Evolutionary conservation across 352 stramenopile species (phyloP), one percentile per base, ranked within the genome.

Genomic region (Globisporangium nodosum): DNA sequence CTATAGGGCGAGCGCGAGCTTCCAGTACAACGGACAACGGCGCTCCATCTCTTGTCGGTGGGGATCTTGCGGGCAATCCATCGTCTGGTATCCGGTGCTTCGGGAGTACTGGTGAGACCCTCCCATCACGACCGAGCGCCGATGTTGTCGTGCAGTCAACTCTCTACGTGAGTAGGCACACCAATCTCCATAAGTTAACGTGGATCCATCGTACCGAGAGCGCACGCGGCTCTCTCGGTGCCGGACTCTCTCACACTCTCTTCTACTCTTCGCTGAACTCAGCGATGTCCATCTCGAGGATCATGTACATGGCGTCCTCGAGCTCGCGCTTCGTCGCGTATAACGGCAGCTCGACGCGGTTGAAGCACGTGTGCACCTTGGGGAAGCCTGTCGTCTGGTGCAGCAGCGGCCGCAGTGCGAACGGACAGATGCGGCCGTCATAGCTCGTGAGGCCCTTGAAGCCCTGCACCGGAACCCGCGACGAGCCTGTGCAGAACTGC

Each of bases 261-360:
- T 40, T 24, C 8, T 40, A 94, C 63, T 92, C 79, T 24, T 91
- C 81, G 47, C 71, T 90, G 65, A 99, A 99, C 60, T 97, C 96
- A 21, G 92, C 98, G 56, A 92, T 79, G 60, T 98, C 94, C 93
- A 99, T 98, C 43, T 96, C 90, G 20, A 99, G 90, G 18, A 97
- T 90, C 53, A 97, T 81, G 52, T 90, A 97, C 1, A 99, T 76
- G 31, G 97, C 97, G 58, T 98, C 83, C 56, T 98, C 79, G 30
- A 99, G 72, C 60, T 99, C 91, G 47, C 77, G 68, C 70, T 95
- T 98, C 7, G 68, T 89, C 33, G 53, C 60, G 56, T 94, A 94
- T n/a, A 88, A 52, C 20, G 85, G 85, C 60, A 92, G 45, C 51
- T 94, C 85, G 24, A 92, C 74, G 43, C 82, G 85, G 51, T 94